These are phyloP conservation scores for Aspergillus neoniger DNA, from an alignment of 2,329 filamentous ascomycete species.

Conservation along the genomic window DNA sequence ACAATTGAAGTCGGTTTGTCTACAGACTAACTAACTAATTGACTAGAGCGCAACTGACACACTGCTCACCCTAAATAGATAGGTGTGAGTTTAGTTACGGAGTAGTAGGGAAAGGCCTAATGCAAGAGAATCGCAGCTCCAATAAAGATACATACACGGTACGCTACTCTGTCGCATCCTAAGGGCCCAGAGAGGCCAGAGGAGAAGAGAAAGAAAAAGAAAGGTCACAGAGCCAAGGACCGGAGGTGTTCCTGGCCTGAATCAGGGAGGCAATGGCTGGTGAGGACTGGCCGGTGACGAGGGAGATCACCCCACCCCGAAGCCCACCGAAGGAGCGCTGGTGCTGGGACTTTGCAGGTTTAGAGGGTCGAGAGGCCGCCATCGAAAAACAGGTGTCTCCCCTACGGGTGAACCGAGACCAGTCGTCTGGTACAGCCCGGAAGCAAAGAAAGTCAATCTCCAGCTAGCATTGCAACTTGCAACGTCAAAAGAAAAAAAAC, in stretches of 20 bases:
- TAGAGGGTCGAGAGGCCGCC: slow-evolving; percentile 6
- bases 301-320: slow-evolving; percentile 29
- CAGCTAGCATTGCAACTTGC: slow-evolving; percentile 8
- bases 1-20: slow-evolving; percentile 11
- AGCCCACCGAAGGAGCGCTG: slow-evolving; percentile 24
- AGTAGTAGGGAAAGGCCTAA: background rate
- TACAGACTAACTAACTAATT: slow-evolving; percentile 2
- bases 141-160: background rate
- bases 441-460: slow-evolving; percentile 6
- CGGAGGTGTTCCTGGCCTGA: slow-evolving; percentile 29
- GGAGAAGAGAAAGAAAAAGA: slow-evolving; percentile 13
- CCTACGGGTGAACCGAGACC: slow-evolving; percentile 14
- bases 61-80: background rate
- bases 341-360: slow-evolving; percentile 22
- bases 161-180: background rate
- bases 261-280: slow-evolving; percentile 26
- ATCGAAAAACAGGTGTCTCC: slow-evolving; percentile 6
- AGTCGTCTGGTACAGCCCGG: slow-evolving; percentile 12
- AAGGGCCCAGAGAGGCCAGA: background rate
- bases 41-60: background rate
- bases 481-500: background rate
- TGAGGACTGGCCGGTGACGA: slow-evolving; percentile 24
- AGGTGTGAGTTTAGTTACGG: background rate
- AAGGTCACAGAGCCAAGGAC: slow-evolving; percentile 22
- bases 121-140: background rate